A percentile compares a stretch with the other conserved stretches of the same genome.
phyloP scores from a whole-genome alignment of 306 rosid species.

The Psophocarpus tetragonolobus region DNA sequence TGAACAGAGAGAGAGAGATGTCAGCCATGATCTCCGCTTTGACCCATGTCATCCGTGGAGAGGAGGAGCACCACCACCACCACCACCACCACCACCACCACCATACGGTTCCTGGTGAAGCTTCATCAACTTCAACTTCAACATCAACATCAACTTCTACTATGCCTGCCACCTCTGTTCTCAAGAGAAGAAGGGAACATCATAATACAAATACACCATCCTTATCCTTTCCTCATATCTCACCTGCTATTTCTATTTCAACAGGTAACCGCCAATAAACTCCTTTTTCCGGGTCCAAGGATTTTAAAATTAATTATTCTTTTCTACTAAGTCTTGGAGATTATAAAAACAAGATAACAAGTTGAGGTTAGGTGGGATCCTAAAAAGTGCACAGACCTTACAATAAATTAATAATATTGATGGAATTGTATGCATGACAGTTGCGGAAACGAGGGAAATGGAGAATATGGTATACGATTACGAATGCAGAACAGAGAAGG shows the following conservation, averaged over 20 bases:
- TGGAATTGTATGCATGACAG: constrained; percentile 11
- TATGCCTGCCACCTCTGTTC: constrained; percentile 11
- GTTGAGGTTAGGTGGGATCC: not conserved
- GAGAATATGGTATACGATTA: constrained; percentile 41
- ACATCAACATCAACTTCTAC: too few species aligned
- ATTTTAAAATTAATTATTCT: not conserved
- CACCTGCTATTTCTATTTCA: constrained; percentile 20
- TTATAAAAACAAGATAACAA: not conserved
- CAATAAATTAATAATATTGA: too few species aligned
- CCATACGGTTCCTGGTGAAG: too few species aligned
- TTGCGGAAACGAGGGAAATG: not conserved
- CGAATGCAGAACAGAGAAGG: constrained; percentile 41
- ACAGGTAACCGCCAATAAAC: constrained; percentile 33
- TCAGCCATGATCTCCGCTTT: constrained; percentile 52
- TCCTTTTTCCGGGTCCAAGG: not conserved
- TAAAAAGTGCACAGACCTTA: not conserved
- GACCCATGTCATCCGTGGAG: constrained; percentile 45
- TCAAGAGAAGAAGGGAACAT: constrained; percentile 47
- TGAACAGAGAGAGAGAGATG: constrained; percentile 52
- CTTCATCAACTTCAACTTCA: too few species aligned
- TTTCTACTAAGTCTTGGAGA: not conserved
- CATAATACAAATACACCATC: not conserved
- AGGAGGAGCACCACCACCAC: constrained; percentile 13
- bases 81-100: too few species aligned
- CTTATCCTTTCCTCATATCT: too few species aligned